Percentiles rank a stretch among this genome's conserved stretches.
Conservation (phyloP, 2,329 filamentous ascomycete genomes). For the Penicillium paneum region DNA sequence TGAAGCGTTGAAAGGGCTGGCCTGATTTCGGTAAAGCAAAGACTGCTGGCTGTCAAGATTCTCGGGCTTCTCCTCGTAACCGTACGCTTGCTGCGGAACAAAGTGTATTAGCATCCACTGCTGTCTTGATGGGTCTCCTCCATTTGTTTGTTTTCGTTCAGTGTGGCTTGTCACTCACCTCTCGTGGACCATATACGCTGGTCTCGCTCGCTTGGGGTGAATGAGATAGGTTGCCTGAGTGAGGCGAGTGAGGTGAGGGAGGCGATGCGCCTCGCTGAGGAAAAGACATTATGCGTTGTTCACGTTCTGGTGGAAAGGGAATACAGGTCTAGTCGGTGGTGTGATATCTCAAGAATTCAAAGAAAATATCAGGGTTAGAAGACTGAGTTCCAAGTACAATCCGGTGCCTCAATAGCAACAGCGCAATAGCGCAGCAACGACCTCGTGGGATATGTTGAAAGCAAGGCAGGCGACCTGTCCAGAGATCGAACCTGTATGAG, state of each 20-base stretch:
- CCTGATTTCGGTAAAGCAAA: conserved; percentile 34
- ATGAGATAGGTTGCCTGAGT: conserved; percentile 16
- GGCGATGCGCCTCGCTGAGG: conserved; percentile 13
- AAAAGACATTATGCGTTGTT: conserved; percentile 19
- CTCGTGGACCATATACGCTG: conserved; percentile 15
- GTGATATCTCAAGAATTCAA: not conserved
- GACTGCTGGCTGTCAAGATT: conserved; percentile 25
- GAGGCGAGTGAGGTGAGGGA: conserved; percentile 22
- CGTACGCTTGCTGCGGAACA: conserved; percentile 11
- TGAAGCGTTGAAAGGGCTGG: conserved; percentile 44
- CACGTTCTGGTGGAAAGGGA: not conserved
- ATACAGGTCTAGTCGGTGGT: not conserved
- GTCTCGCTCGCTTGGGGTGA: conserved; percentile 20
- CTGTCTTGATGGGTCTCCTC: not conserved
- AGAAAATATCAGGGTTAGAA: not conserved
- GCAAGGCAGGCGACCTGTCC: not conserved
- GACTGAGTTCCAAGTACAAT: not conserved
- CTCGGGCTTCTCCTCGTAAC: conserved; percentile 24
- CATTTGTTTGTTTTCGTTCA: not conserved
- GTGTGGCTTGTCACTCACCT: conserved; percentile 8
- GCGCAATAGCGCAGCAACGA: not conserved
- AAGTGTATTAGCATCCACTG: not conserved
- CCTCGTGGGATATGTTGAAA: not conserved
- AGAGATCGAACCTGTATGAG: conserved; percentile 1
- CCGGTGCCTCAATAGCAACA: not conserved